These are phyloP conservation scores for Excoecaria cochinchinensis DNA, from an alignment of 345 rosid species.

Conservation along the genomic window DNA sequence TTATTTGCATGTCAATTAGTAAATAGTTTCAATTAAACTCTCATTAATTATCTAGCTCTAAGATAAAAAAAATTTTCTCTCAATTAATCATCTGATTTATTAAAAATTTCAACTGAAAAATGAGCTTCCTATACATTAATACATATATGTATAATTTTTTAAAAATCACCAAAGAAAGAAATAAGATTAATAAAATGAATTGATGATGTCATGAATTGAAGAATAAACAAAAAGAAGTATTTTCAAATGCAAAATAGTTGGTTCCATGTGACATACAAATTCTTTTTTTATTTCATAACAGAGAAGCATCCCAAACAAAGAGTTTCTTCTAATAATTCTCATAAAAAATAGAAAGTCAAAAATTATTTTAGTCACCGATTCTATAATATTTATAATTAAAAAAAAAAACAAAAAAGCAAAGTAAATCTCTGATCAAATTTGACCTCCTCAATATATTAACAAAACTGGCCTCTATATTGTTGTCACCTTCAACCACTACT, in stretches of 20 bases:
- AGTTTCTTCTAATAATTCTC: background rate
- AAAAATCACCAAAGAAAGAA: no score
- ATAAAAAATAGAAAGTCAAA: background rate
- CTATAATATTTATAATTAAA: no score
- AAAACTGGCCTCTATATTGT: background rate
- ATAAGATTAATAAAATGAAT: background rate
- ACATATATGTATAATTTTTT: no score
- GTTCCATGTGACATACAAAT: conserved; percentile 1
- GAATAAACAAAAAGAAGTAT: background rate
- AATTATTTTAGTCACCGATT: background rate
- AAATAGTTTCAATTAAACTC: no score
- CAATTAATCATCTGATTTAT: no score
- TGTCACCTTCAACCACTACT: conserved; percentile 1
- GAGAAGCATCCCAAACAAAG: background rate
- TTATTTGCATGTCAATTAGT: no score
- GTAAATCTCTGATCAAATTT: background rate
- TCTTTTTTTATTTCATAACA: background rate
- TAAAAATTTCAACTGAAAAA: no score
- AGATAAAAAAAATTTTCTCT: no score
- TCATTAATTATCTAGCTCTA: no score
- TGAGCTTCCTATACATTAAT: no score
- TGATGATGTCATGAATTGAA: background rate
- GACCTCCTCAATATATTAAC: background rate
- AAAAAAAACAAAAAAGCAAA: no score
- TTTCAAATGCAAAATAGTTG: background rate